These are phyloP conservation scores for Gonapodya prolifera DNA, from an alignment of 192 early-diverging fungal genomes.

Conservation along the genomic window DNA sequence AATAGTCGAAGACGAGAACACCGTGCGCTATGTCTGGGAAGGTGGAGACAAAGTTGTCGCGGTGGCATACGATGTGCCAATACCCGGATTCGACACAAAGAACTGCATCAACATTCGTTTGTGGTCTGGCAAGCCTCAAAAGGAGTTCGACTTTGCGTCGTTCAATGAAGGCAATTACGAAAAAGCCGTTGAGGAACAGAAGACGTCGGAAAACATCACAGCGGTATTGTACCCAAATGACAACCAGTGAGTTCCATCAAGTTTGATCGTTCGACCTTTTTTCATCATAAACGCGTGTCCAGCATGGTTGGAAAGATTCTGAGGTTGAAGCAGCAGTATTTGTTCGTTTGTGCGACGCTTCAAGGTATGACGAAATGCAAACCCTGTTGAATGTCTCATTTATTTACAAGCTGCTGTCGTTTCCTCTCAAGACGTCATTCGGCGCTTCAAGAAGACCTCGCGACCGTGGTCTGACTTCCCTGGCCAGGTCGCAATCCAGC, in stretches of 20 bases:
- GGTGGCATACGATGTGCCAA: constrained; percentile 92
- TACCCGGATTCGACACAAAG: constrained; percentile 89
- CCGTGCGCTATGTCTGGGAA: constrained; percentile 69
- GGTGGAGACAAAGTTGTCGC: constrained; percentile 75
- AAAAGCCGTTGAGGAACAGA: constrained; percentile 82
- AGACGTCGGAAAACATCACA: constrained; percentile 85
- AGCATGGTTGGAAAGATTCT: constrained; percentile 87
- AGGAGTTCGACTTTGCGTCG: constrained; percentile 18
- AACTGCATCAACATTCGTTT: constrained; percentile 94
- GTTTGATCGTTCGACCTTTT: background rate
- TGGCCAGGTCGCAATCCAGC: constrained; percentile 86
- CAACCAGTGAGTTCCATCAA: constrained; percentile 59
- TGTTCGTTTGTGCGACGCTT: constrained; percentile 85
- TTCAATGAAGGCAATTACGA: constrained; percentile 90
- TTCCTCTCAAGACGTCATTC: constrained; percentile 60
- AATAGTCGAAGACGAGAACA: constrained; percentile 47
- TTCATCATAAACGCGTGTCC: no score
- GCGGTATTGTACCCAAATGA: constrained; percentile 96
- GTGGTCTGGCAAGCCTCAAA: constrained; percentile 88
- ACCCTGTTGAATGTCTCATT: background rate
- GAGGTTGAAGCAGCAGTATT: constrained; percentile 95
- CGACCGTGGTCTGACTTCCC: constrained; percentile 80
- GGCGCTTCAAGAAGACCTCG: constrained; percentile 83
- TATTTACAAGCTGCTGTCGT: constrained; percentile 11
- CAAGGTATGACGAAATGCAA: constrained; percentile 44